Evolutionary conservation across 2,329 filamentous ascomycete species (phyloP), one percentile per base, ranked within the genome.

Genomic region (Ascomycota sp.): DNA sequence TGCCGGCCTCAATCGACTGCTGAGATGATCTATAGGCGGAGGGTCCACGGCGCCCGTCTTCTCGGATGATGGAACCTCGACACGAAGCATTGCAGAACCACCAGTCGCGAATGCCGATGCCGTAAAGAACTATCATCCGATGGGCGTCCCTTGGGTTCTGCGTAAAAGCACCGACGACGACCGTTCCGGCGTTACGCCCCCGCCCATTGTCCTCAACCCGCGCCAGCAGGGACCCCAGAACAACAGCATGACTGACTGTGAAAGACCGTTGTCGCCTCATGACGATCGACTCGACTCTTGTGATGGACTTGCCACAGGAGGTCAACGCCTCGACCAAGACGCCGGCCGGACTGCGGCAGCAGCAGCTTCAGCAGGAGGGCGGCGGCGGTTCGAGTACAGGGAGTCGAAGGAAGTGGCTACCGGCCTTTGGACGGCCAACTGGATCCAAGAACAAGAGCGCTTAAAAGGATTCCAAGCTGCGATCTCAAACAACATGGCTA

Each of bases 141-240:
- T 56, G 30, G 58, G 56, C 6, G 41, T 54, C 23, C 57, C 50
- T 7, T 59, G 49, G 52, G 46, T 46, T 6, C 49, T 45, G 30
- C 46, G 55, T 11, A 45, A 38, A 10, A 45, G 49, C 3, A 33
- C 45, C 13, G 57, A 58, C 1, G 58, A 62, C 4, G 59, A 63
- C 8, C 43, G 54, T 4, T 44, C 50, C 2, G 58, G 65, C 20
- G 60, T 63, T 1, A 70, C 65, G 7, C 65, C 65, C 3, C 65
- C 65, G 4, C 65, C 65, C 2, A 70, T 70, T 30, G 46, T 60
- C 50, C 53, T 64, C 11, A 62, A 58, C 30, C 48, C 44, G 15
- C 49, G 50, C 5, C 46, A 23, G 21, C 21, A 23, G 10, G 21
- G 21, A 27, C n/a, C 17, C 27, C 4, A 21, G 20, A 8, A 21